Evolutionary conservation across 2,329 filamentous ascomycete species (phyloP), one percentile per base, ranked within the genome.

Genomic region (Epichloe sibirici): DNA sequence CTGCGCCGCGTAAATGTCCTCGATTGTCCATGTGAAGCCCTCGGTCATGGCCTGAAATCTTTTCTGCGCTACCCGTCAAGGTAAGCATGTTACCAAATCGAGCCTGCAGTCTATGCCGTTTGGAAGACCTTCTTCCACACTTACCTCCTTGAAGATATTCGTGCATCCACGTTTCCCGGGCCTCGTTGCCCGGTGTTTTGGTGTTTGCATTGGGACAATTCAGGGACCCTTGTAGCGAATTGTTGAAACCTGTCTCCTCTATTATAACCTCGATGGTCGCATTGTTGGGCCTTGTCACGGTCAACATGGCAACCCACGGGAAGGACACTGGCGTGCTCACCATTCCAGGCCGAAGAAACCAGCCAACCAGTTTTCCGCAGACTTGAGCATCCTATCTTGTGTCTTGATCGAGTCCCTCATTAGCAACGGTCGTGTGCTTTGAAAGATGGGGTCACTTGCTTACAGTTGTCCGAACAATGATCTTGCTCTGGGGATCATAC

Each of bases 331-430:
- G 8, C 9, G 8, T 28, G 5, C 67, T 35, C 60, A 74, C 73
- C 85, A 90, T 46, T 84, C 78, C 0, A 88, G 74, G 0, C 86
- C 86, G 62, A 90, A 90, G 70, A 90, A 90, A 0, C 86, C 86
- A 5, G 85, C 83, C 62, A 89, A 69, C 67, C 88, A 90, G 65
- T 90, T 85, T 65, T 90, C 85, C 3, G 85, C 85, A 40, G 78
- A 84, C 64, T 89, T 83, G 23, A 85, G 71, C 86, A 90, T 90
- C 25, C 86, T 80, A 62, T 87, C 81, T 63, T 90, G 84, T 1
- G 85, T 87, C 71, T 74, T 3, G 15, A 1, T 15, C 1, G 7
- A 23, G 25, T n/a, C 1, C 42, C 56, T 64, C 48, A 63, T 57
- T 40, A 38, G 38, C 8, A 35, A 7, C 17, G 3, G 6, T 2